These are phyloP conservation scores for Globisporangium radiosum DNA, from an alignment of 352 stramenopile genomes.

Conservation along the genomic window DNA sequence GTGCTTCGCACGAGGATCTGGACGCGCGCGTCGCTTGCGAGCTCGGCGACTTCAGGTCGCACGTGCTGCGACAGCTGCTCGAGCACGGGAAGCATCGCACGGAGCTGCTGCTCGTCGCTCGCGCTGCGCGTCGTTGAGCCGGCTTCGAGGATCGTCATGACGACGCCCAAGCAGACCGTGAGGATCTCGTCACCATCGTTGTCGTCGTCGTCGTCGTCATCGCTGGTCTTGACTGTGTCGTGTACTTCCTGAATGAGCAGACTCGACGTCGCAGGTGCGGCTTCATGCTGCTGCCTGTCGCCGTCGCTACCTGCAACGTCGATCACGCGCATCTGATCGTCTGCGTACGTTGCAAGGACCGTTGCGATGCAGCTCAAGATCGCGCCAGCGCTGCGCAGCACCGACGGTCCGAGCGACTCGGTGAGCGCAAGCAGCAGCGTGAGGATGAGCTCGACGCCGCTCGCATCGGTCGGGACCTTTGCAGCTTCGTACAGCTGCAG, in stretches of 20 bases:
- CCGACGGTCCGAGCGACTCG: slow-evolving; percentile 60
- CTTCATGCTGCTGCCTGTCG: background rate
- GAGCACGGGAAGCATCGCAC: slow-evolving; percentile 54
- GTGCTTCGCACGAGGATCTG: slow-evolving; percentile 50
- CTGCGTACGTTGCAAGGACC: slow-evolving; percentile 57
- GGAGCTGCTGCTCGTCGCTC: slow-evolving; percentile 50
- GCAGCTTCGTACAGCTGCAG: slow-evolving; percentile 22
- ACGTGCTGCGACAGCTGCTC: slow-evolving; percentile 45
- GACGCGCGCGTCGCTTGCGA: slow-evolving; percentile 55
- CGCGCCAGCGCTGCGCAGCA: slow-evolving; percentile 56
- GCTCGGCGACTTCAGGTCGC: slow-evolving; percentile 60
- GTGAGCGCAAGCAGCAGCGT: slow-evolving; percentile 65
- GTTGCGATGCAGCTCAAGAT: slow-evolving; percentile 69
- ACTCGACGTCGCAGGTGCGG: background rate
- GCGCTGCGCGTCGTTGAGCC: slow-evolving; percentile 38
- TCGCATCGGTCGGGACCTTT: slow-evolving; percentile 25
- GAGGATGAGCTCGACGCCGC: slow-evolving; percentile 50
- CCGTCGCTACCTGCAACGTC: slow-evolving; percentile 12
- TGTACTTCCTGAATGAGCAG: slow-evolving; percentile 9
- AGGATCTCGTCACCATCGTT: slow-evolving; percentile 61
- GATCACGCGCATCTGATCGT: slow-evolving; percentile 18
- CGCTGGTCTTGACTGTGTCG: background rate
- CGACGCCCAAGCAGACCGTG: slow-evolving; percentile 67
- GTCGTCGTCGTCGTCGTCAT: slow-evolving; percentile 23
- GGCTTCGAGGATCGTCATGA: slow-evolving; percentile 76